Evolutionary conservation across 345 rosid genomes (phyloP).

Genomic region (Sapria himalayana): DNA sequence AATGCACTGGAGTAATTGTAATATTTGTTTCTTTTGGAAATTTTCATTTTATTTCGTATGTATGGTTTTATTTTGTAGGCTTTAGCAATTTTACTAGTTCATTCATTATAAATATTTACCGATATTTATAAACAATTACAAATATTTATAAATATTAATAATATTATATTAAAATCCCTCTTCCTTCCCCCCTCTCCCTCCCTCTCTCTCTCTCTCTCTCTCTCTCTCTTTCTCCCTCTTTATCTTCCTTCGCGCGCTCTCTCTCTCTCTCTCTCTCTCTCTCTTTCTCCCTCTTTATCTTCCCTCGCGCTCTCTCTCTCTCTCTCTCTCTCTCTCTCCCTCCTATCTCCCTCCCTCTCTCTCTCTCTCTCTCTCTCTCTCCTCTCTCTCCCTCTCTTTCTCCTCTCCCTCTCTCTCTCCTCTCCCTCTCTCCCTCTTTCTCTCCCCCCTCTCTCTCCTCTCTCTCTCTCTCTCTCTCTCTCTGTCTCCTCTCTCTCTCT

Average conservation of each 20-base stretch:
- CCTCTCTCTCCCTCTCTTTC: background rate
- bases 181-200: background rate
- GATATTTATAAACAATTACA: too few species aligned
- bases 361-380: background rate
- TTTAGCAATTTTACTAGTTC: too few species aligned
- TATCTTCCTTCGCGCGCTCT: background rate
- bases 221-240: background rate
- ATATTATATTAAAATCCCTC: too few species aligned
- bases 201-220: background rate
- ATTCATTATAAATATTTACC: too few species aligned
- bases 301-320: background rate
- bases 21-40: too few species aligned
- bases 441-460: background rate
- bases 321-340: background rate
- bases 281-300: background rate
- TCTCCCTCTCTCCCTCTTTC: background rate
- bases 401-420: background rate
- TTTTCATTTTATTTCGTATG: too few species aligned
- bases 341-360: background rate
- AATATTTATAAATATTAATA: too few species aligned
- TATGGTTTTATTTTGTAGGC: too few species aligned
- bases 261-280: background rate
- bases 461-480: background rate
- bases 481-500: background rate
- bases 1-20: too few species aligned